These are phyloP conservation scores for Erysimum pusillum DNA, from an alignment of 441 rosid species.

Conservation along the genomic window DNA sequence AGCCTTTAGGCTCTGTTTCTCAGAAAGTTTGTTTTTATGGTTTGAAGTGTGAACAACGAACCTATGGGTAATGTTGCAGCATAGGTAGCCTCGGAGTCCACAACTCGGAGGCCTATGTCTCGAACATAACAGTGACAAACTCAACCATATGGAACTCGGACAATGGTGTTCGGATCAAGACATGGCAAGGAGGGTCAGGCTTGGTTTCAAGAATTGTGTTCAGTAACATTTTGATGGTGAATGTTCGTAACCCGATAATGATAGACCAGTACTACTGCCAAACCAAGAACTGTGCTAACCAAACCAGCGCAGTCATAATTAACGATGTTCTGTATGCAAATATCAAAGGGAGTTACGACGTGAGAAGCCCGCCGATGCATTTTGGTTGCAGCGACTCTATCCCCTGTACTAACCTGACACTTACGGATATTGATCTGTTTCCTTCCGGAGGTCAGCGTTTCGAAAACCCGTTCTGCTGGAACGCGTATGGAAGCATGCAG, in stretches of 20 bases:
- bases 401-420: slow-evolving; percentile 76
- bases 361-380: slow-evolving; percentile 73
- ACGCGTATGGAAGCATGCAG: slow-evolving; percentile 67
- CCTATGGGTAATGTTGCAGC: slow-evolving; percentile 54
- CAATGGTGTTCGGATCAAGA: slow-evolving; percentile 81
- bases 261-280: slow-evolving; percentile 83
- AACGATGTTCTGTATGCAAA: slow-evolving; percentile 60
- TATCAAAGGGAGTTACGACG: slow-evolving; percentile 71
- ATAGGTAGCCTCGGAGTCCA: slow-evolving; percentile 84
- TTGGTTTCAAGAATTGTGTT: slow-evolving; percentile 65
- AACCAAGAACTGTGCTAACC: slow-evolving; percentile 66
- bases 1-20: slow-evolving; percentile 22
- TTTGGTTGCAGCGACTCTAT: slow-evolving; percentile 79
- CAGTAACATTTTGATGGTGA: slow-evolving; percentile 70
- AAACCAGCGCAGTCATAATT: slow-evolving; percentile 70
- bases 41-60: slow-evolving; percentile 6
- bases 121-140: slow-evolving; percentile 71
- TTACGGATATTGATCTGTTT: slow-evolving; percentile 64
- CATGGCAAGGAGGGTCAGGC: slow-evolving; percentile 92
- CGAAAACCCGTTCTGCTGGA: slow-evolving; percentile 75
- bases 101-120: slow-evolving; percentile 78
- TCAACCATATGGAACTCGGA: slow-evolving; percentile 64
- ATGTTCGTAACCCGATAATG: slow-evolving; percentile 74
- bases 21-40: background rate
- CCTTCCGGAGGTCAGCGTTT: slow-evolving; percentile 58